Conservation (phyloP, 306 rosid species). For the Purshia tridentata region DNA sequence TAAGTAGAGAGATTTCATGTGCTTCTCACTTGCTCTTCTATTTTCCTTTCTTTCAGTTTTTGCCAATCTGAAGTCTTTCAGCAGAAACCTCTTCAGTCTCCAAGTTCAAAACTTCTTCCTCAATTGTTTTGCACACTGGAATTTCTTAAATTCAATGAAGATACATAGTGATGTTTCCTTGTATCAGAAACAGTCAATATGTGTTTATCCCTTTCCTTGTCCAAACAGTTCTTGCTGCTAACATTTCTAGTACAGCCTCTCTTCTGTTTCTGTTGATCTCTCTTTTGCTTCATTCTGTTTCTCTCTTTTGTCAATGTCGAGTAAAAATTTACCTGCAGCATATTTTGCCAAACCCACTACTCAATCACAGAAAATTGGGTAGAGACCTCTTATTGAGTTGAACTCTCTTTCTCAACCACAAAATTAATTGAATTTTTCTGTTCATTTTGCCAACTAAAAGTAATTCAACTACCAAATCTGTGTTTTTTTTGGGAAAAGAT, state of each 20-base stretch:
- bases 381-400: no score
- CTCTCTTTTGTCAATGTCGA: no score
- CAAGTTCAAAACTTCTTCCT: constrained; percentile 28
- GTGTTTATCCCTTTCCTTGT: constrained; percentile 25
- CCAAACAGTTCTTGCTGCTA: constrained; percentile 40
- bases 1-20: constrained; percentile 50
- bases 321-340: no score
- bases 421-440: no score
- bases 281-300: no score
- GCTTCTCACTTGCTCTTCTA: constrained; percentile 39
- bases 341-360: no score
- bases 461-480: no score
- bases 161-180: constrained; percentile 31
- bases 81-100: constrained; percentile 24
- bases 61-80: constrained; percentile 33
- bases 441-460: no score
- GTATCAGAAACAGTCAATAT: constrained; percentile 20
- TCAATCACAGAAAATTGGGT: no score
- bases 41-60: constrained; percentile 37
- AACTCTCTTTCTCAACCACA: no score
- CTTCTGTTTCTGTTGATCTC: constrained; percentile 38
- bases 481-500: no score
- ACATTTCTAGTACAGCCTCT: constrained; percentile 32
- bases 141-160: constrained; percentile 33
- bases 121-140: constrained; percentile 30